These are phyloP conservation scores for Cutaneotrichosporon curvatum DNA, from an alignment of 1,284 basidiomycete species.

Conservation along the genomic window DNA sequence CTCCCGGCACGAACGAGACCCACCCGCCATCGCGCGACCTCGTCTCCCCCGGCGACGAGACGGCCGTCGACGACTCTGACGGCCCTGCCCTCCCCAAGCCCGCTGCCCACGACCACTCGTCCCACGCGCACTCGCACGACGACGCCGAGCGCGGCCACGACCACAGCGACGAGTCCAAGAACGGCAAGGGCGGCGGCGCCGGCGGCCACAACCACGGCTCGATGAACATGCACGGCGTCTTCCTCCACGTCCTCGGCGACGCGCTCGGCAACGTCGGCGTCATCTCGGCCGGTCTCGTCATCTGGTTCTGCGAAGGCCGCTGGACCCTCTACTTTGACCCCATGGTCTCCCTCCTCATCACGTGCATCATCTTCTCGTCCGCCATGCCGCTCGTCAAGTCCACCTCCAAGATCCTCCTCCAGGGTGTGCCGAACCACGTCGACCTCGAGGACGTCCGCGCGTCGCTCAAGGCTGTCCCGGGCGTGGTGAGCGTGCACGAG, in stretches of 20 bases:
- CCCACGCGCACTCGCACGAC: not conserved
- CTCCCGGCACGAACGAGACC: constrained; percentile 30
- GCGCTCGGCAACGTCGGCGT: constrained; percentile 97
- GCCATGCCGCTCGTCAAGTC: constrained; percentile 89
- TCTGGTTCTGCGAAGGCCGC: constrained; percentile 59
- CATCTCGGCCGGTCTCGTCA: constrained; percentile 85
- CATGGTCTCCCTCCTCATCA: constrained; percentile 87
- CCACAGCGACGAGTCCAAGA: constrained; percentile 19
- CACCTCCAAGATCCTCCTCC: constrained; percentile 92
- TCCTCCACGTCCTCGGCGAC: constrained; percentile 93
- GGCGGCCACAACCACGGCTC: constrained; percentile 58
- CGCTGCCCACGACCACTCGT: not conserved
- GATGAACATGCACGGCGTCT: constrained; percentile 96
- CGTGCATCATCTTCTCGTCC: constrained; percentile 92
- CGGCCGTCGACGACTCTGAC: constrained; percentile 9
- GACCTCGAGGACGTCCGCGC: constrained; percentile 78
- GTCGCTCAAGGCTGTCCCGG: constrained; percentile 71
- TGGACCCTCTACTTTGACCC: constrained; percentile 89
- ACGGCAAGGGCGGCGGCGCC: constrained; percentile 21
- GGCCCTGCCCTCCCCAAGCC: not conserved
- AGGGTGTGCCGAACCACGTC: constrained; percentile 85
- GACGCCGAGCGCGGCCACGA: constrained; percentile 9
- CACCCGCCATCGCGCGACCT: constrained; percentile 16
- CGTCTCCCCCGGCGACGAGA: constrained; percentile 16
- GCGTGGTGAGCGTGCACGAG: constrained; percentile 88